These are phyloP conservation scores for Clavaria fumosa DNA, from an alignment of 768 basidiomycete genomes.

Conservation along the genomic window DNA sequence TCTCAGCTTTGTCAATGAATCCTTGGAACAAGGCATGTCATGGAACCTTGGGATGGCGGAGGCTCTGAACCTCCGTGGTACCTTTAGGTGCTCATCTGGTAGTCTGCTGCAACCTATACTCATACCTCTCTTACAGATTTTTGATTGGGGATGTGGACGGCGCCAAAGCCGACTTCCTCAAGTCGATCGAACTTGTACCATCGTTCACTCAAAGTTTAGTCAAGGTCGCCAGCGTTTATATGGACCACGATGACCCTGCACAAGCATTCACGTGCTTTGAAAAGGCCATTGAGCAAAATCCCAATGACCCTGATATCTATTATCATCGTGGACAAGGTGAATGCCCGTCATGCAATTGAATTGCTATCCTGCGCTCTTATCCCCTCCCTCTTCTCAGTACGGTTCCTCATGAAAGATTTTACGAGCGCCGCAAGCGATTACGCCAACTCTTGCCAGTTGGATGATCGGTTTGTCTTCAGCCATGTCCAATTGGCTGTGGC, in stretches of 20 bases:
- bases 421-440: slow-evolving; percentile 80
- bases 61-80: slow-evolving; percentile 85
- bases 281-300: slow-evolving; percentile 66
- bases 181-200: slow-evolving; percentile 52
- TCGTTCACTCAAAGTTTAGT: slow-evolving; percentile 78
- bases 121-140: slow-evolving; percentile 38
- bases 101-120: background rate
- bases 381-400: slow-evolving; percentile 31
- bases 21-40: slow-evolving; percentile 76
- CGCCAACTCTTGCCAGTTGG: slow-evolving; percentile 75
- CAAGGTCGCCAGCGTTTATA: slow-evolving; percentile 92
- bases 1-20: slow-evolving; percentile 65
- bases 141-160: slow-evolving; percentile 69
- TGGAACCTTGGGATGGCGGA: slow-evolving; percentile 64
- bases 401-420: slow-evolving; percentile 92
- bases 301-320: slow-evolving; percentile 87
- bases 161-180: slow-evolving; percentile 72
- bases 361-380: background rate
- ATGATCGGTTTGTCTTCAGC: slow-evolving; percentile 83
- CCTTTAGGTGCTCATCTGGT: slow-evolving; percentile 65
- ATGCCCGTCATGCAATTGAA: slow-evolving; percentile 11
- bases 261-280: slow-evolving; percentile 88
- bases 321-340: slow-evolving; percentile 95
- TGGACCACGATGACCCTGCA: slow-evolving; percentile 79
- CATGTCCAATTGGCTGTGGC: slow-evolving; percentile 97